Evolutionary conservation across 202 grass and related monocot genomes (phyloP), one percentile per base, ranked within the genome.

Genomic region (Digitaria exilis): DNA sequence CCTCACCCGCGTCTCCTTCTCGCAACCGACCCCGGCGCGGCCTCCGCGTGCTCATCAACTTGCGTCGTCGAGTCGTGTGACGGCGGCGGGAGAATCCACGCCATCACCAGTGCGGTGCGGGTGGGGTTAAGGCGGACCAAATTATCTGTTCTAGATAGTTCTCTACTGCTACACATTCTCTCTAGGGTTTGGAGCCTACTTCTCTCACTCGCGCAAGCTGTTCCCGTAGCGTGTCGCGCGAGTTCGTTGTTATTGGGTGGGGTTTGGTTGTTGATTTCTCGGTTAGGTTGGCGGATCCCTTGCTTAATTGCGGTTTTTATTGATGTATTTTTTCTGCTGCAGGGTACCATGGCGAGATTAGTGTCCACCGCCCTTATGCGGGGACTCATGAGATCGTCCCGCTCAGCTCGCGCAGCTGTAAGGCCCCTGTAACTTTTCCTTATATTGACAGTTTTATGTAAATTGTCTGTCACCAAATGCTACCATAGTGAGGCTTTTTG

Each of bases 321-420:
- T 70, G 30, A n/a, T 68, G n/a, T 71, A 0, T 16, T 18, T 42
- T 42, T 57, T 22, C 89, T 14, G 35, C 24, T 43, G 88, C 15
- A 75, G 31, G 68, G 25, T 39, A 45, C 12, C 81, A 84, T 92
- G 90, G 86, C 69, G 62, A 92, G 79, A 50, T 28, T 85, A 65
- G 19, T 86, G 24, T 92, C 86, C 16, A 80, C 61, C 32, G 50
- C 83, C 13, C 61, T 88, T 31, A 0, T 80, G 28, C 86, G 69
- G 82, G 79, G 86, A 25, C 83, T 92, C 55, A 22, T 59, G 61
- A 85, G 79, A 57, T 88, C 79, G 44, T 76, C 34, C 83, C 79
- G 62, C 18, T 61, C 79, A 28, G 57, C 86, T 0, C 76, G 30
- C 41, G 15, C 63, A 57, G 65, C 54, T 34, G 90, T 89, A 81